phyloP scores from a whole-genome alignment of 2,329 filamentous ascomycete genomes.

The Venturia nashicola region DNA sequence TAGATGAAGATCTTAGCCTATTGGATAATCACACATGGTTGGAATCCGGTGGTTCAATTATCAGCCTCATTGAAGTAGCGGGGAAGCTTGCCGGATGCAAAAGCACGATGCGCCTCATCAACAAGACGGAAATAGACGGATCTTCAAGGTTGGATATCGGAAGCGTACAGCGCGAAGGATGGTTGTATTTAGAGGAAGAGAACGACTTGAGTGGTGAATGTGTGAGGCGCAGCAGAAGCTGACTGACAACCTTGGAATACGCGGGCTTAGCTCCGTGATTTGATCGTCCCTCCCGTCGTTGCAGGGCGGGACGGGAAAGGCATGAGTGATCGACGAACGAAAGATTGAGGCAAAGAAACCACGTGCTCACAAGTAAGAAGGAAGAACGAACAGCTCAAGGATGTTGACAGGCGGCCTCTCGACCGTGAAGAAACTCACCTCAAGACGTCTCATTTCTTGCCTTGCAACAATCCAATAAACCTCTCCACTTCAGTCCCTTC shows the following conservation, averaged over 20 bases:
- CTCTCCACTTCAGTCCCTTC: conserved; percentile 73
- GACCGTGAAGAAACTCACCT: not conserved
- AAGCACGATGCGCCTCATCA: not conserved
- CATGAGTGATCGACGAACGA: not conserved
- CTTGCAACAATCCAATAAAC: conserved; percentile 34
- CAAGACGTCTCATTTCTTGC: not conserved
- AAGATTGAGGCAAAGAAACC: not conserved
- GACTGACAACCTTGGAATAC: no score
- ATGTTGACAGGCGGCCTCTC: not conserved
- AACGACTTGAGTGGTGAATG: not conserved
- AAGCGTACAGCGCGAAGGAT: not conserved
- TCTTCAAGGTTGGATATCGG: not conserved
- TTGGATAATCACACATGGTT: no score
- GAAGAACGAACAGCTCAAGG: not conserved
- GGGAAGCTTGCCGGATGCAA: not conserved
- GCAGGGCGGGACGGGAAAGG: not conserved
- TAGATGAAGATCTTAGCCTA: not conserved
- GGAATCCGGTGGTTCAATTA: no score
- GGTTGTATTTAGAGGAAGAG: not conserved
- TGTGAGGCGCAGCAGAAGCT: not conserved
- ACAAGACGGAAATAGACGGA: not conserved
- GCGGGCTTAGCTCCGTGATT: not conserved
- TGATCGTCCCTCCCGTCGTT: not conserved
- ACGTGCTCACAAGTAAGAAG: not conserved
- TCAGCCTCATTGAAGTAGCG: no score